phyloP scores from a whole-genome alignment of 306 rosid genomes.

The Adenanthera pavonina region DNA sequence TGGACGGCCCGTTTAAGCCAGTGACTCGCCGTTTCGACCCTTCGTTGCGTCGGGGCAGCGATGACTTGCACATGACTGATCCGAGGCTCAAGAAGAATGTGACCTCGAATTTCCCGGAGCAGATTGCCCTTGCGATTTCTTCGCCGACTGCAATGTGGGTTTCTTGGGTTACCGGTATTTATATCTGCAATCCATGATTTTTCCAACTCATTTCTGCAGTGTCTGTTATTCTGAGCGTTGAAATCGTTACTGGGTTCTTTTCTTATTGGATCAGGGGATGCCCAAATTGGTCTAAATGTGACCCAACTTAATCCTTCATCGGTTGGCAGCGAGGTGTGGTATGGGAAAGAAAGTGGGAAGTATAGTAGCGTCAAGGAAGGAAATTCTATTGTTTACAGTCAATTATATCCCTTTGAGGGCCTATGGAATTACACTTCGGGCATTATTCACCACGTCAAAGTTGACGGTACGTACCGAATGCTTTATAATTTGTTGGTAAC shows the following conservation, averaged over 20 bases:
- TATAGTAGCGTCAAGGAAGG: conserved; percentile 58
- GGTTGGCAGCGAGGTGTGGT: conserved; percentile 76
- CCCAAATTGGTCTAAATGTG: conserved; percentile 78
- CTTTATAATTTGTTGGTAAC: neutral
- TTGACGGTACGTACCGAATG: conserved; percentile 58
- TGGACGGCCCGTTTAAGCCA: conserved; percentile 86
- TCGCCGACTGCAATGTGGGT: conserved; percentile 85
- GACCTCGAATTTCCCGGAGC: conserved; percentile 75
- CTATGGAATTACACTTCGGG: conserved; percentile 89
- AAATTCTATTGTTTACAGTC: conserved; percentile 70
- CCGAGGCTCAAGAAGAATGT: conserved; percentile 85
- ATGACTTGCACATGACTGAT: conserved; percentile 86
- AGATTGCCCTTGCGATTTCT: conserved; percentile 82
- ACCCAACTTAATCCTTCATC: conserved; percentile 73
- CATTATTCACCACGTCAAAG: conserved; percentile 86
- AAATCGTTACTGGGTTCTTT: conserved; percentile 36
- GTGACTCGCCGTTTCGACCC: conserved; percentile 71
- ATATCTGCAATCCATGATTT: conserved; percentile 7
- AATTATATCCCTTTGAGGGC: conserved; percentile 82
- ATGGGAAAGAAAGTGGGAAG: conserved; percentile 78
- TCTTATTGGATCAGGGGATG: conserved; percentile 70
- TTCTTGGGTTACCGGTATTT: conserved; percentile 91
- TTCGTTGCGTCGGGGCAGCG: conserved; percentile 71
- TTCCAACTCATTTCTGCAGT: neutral
- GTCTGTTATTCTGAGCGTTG: conserved; percentile 21